Evolutionary conservation across 2,329 filamentous ascomycete species (phyloP), one percentile per base, ranked within the genome.

Genomic region (Paecilomyces niveus): DNA sequence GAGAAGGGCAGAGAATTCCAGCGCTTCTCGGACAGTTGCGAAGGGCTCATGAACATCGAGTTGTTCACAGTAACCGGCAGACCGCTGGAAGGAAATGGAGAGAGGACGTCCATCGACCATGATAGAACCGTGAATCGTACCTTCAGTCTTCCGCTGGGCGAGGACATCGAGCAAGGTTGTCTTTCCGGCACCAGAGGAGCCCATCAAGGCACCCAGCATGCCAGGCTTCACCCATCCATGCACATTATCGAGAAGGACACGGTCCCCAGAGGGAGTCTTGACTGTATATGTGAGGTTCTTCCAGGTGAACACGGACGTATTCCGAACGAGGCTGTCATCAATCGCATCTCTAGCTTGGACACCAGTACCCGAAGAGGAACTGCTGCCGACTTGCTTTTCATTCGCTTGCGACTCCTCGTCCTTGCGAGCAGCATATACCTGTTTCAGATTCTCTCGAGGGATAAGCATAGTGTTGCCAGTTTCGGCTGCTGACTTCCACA

Each of bases 141-240:
- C 85, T 33, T 79, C 78, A 3, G 78, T 85, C 68, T 90, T 87
- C 0, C 89, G 83, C 64, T 91, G 88, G 0, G 89, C 86, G 2
- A 89, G 74, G 0, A 88, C 89, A 69, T 93, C 90, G 4, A 94
- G 77, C 0, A 94, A 78, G 0, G 90, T 93, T 0, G 74, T 77
- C 72, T 94, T 94, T 2, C 90, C 90, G 4, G 90, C 90, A 31
- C 88, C 89, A 1, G 85, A 89, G 1, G 88, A 87, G 26, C 90
- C 90, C 79, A 93, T 89, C 1, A 94, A 77, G 0, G 90, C 90
- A 21, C 89, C 84, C 76, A 94, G 83, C 60, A 88, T 79, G 8
- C 90, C 89, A 0, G 89, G 89, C 67, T 90, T 91, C 1, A 86
- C 89, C 68, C 89, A 92, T 0, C 90, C 90, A 59, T 82, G 85